Base-by-base conservation (phyloP, 345 rosid species). In the Brassica rapa region DNA sequence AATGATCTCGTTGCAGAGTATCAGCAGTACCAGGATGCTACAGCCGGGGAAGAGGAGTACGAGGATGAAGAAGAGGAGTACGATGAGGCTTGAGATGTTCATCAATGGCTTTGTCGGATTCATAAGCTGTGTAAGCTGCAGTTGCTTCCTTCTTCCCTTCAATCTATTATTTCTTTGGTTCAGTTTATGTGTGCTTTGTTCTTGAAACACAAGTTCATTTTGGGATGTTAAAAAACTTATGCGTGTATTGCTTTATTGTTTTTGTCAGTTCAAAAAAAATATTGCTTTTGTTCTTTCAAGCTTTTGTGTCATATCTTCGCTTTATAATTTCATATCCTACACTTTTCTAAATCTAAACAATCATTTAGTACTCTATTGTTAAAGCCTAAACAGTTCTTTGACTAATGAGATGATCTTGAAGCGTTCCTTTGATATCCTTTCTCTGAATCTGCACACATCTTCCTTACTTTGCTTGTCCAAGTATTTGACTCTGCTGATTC, bases 361-460 rank as follows among this genome's bases (percentile, higher is more conserved):
- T 53, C 9, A 10, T 53, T 53, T 15, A 51, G 21, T n/a, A n/a
- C 57, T n/a, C 21, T n/a, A 51, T n/a, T 51, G 23, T 51, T n/a
- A 51, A 51, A 15, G 57, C 8, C 23, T 53, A 53, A 15, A 53
- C 59, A 53, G 59, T 53, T 16, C 9, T 53, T 53, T 15, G 23
- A 53, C 23, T 23, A 23, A 24, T 6, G 15, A 63, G 72, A 71
- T 49, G 70, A n/a, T 56, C 53, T 68, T 56, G 81, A 66, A 78
- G 6, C 73, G 24, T 29, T 57, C 24, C 46, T 19, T 24, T 68
- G 46, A 68, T 41, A 60, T 51, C n/a, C 41, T 69, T 56, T 67
- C 46, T 70, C 69, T 19, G 15, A 85, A 32, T 89, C 90, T 6
- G 86, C 84, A 86, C 88, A 88, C 21, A 87, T 83, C 83, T 85